Evolutionary conservation across 2,329 filamentous ascomycete species (phyloP).

Genomic region (Pestalotiopsis sp.): DNA sequence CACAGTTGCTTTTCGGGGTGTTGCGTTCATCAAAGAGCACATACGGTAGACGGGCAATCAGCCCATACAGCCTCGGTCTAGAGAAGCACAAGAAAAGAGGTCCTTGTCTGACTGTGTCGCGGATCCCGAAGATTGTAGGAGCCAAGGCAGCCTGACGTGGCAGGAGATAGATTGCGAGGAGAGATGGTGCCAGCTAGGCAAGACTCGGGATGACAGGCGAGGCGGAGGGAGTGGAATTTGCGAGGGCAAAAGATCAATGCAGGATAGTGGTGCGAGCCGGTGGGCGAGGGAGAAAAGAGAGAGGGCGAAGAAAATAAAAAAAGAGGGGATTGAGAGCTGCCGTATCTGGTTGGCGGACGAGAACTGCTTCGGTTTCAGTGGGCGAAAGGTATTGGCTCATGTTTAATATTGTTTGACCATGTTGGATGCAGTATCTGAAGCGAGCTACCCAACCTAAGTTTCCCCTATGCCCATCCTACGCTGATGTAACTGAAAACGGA

Average conservation of each 20-base stretch:
- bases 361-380: slow-evolving; percentile 7
- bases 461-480: not conserved
- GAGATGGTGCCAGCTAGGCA: not conserved
- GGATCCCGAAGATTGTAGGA: not conserved
- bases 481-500: not conserved
- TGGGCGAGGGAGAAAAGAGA: not conserved
- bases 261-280: not conserved
- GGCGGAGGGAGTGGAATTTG: not conserved
- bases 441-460: not conserved
- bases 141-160: slow-evolving; percentile 5
- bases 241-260: not conserved
- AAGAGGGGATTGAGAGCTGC: slow-evolving; percentile 8
- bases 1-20: not conserved
- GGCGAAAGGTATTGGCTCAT: not conserved
- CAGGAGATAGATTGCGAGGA: slow-evolving; percentile 10
- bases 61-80: not conserved
- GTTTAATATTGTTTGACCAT: not conserved
- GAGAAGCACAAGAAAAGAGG: not conserved
- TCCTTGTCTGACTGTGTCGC: not conserved
- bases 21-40: not conserved
- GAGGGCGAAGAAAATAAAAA: not conserved
- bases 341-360: slow-evolving; percentile 12
- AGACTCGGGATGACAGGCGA: slow-evolving; percentile 4
- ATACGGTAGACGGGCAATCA: not conserved
- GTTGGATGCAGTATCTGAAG: not conserved